Evolutionary conservation across 2,329 filamentous ascomycete genomes (phyloP), one percentile per base, ranked within the genome.

Genomic region (Fusarium nisikadoi): DNA sequence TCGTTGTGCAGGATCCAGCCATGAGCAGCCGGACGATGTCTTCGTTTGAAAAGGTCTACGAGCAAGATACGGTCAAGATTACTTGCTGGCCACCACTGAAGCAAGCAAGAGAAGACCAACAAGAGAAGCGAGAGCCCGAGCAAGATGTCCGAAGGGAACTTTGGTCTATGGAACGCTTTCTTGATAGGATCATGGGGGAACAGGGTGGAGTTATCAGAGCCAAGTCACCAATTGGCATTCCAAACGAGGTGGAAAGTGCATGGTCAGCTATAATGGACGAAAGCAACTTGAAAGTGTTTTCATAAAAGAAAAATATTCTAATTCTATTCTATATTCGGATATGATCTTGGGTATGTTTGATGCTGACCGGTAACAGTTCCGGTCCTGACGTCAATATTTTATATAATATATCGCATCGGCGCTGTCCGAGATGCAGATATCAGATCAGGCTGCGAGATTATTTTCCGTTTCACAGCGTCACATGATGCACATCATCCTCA

Each of bases 121-220:
- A 19, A 7, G 11, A 49, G 13, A 23, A 10, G 3, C 0, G 5
- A 2, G 1, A 3, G 3, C 14, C 20, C 5, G 4, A 1, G 3
- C 17, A 23, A 13, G 11, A 23, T 23, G 5, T 1, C 2, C 16
- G 46, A 19, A 46, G 33, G 3, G 39, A 54, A 1, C 56, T 72
- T 1, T 72, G 70, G 70, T 73, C 70, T 9, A 67, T 72, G 53
- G 41, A 67, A 42, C 56, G 70, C 0, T 73, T 72, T 10, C 11
- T 72, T 0, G 53, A 70, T 1, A 39, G 70, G 0, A 63, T 72
- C 4, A 61, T 70, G 5, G 65, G 70, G 0, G 45, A 57, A 0
- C 38, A 33, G 3, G 2, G 23, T 5, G 17, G 5, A 12, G 0
- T 17, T 8, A 8, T 16, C 6, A 27, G 16, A 10, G 35, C 5